A percentile compares a stretch with the other conserved stretches of the same genome.
Evolutionary conservation across 192 early-diverging fungal species (phyloP).

Genomic region (Phlyctochytrium arcticum): DNA sequence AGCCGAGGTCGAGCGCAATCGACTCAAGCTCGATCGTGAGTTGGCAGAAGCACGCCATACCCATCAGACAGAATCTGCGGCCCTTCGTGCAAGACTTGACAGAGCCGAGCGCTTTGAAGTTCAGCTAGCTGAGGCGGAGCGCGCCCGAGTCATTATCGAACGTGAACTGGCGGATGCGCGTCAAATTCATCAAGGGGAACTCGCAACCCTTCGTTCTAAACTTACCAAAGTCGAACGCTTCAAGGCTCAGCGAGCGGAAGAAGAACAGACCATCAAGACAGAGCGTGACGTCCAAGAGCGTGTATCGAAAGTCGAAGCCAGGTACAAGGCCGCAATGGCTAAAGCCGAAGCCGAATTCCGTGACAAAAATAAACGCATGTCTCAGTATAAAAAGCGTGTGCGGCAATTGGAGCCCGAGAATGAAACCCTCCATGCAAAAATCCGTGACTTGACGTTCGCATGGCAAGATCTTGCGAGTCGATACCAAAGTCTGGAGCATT

Average conservation of each 20-base stretch:
- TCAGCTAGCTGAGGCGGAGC: background rate
- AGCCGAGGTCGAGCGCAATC: no score
- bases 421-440: background rate
- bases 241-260: no score
- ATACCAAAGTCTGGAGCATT: constrained; percentile 4
- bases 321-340: background rate
- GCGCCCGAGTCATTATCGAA: background rate
- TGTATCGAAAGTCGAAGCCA: no score
- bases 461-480: background rate
- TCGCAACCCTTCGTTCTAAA: background rate
- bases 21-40: background rate
- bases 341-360: constrained; percentile 13
- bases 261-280: background rate
- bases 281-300: background rate
- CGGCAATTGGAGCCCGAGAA: constrained; percentile 29
- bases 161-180: background rate
- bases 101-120: constrained; percentile 15
- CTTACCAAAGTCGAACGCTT: no score
- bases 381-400: constrained; percentile 23
- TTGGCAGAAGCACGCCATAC: background rate
- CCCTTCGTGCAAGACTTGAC: no score
- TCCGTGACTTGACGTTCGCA: background rate
- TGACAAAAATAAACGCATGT: constrained; percentile 22
- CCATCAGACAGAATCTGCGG: no score
- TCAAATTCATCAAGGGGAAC: background rate